Conservation (phyloP, 1,284 basidiomycete species). For the Apiotrichum veenhuisii region DNA sequence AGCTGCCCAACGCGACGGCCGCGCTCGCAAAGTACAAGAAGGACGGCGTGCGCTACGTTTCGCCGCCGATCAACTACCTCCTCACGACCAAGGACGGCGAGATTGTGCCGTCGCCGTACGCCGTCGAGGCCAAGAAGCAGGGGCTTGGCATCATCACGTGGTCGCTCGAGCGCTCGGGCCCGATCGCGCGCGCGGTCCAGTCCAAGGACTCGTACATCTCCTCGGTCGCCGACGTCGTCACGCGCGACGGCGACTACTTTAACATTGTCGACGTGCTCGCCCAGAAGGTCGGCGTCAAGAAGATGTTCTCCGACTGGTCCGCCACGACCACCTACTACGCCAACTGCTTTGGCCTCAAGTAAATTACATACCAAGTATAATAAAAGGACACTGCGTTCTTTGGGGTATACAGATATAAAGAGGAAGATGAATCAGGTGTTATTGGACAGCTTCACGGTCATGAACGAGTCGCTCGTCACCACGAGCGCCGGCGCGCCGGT, state of each 20-base stretch:
- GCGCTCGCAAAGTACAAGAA: slow-evolving; percentile 6
- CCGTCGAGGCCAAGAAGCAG: slow-evolving; percentile 13
- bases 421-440: neutral
- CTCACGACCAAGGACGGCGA: slow-evolving; percentile 10
- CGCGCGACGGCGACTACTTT: slow-evolving; percentile 18
- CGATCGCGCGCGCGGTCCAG: slow-evolving; percentile 4
- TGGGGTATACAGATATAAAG: neutral
- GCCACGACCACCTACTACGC: slow-evolving; percentile 21
- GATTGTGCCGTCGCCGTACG: slow-evolving; percentile 20
- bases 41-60: slow-evolving; percentile 17
- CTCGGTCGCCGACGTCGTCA: slow-evolving; percentile 7
- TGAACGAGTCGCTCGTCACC: too few species aligned
- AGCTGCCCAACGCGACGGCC: neutral
- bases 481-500: too few species aligned
- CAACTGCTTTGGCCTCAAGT: slow-evolving; percentile 18
- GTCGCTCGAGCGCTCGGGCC: slow-evolving; percentile 20
- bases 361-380: neutral
- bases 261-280: slow-evolving; percentile 18
- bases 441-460: too few species aligned
- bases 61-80: slow-evolving; percentile 18
- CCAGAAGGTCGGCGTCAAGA: slow-evolving; percentile 13
- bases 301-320: slow-evolving; percentile 23
- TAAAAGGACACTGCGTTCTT: too few species aligned
- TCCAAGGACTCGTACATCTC: slow-evolving; percentile 17
- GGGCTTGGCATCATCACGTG: slow-evolving; percentile 19